These are phyloP conservation scores for Chaetomiaceae sp. DNA, from an alignment of 2,329 filamentous ascomycete species.

Conservation along the genomic window DNA sequence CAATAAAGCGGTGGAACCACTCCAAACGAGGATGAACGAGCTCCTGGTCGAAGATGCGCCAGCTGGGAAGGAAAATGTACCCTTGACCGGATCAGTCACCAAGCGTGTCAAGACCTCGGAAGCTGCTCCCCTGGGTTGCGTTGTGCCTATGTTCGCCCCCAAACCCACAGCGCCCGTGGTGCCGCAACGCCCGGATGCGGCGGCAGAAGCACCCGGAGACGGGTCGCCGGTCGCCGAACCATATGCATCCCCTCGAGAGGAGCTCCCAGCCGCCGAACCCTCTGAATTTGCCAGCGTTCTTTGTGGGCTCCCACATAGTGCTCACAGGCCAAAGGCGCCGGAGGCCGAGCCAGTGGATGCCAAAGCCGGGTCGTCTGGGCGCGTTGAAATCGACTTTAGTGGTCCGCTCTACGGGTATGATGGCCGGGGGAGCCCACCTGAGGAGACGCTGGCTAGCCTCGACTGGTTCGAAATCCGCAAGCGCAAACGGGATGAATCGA, in stretches of 20 bases:
- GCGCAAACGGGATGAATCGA: constrained; percentile 30
- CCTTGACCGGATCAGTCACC: constrained; percentile 24
- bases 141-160: constrained; percentile 9
- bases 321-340: constrained; percentile 16
- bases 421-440: not conserved
- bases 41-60: constrained; percentile 22
- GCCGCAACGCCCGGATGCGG: not conserved
- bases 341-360: not conserved
- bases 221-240: constrained; percentile 32
- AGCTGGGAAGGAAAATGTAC: constrained; percentile 30
- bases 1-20: constrained; percentile 31
- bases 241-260: constrained; percentile 44
- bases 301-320: constrained; percentile 39
- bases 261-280: constrained; percentile 32
- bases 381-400: not conserved
- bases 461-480: constrained; percentile 15
- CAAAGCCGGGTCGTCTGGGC: no score
- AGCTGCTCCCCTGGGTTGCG: constrained; percentile 17
- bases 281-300: constrained; percentile 55
- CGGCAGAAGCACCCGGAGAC: constrained; percentile 29
- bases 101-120: constrained; percentile 25
- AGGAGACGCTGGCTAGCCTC: not conserved
- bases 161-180: not conserved
- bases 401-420: not conserved
- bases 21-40: constrained; percentile 23